Percentiles rank a stretch among this genome's conserved stretches.
Conservation (phyloP, 352 stramenopile genomes). For the Peronospora tabacina region DNA sequence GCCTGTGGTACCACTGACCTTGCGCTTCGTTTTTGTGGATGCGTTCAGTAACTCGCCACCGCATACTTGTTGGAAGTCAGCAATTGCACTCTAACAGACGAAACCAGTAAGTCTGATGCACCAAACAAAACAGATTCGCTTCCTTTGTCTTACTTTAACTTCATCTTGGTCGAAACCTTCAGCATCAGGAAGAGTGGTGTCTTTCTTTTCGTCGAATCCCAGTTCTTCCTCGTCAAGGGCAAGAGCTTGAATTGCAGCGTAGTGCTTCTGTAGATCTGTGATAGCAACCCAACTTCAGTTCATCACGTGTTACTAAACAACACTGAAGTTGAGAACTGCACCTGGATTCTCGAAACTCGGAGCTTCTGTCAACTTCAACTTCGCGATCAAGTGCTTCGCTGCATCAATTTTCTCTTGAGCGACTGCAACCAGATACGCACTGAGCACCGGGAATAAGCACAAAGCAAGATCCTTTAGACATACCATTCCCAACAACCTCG, state of each 20-base stretch:
- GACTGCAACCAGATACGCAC: conserved; percentile 23
- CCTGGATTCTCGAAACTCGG: conserved; percentile 80
- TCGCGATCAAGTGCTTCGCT: conserved; percentile 60
- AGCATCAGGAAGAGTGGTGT: conserved; percentile 64
- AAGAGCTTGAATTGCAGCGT: conserved; percentile 69
- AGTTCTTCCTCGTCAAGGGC: conserved; percentile 64
- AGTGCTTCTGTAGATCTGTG: conserved; percentile 80
- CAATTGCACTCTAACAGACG: conserved; percentile 36
- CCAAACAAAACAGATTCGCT: background rate
- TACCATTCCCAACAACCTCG: conserved; percentile 35
- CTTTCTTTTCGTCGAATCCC: conserved; percentile 69
- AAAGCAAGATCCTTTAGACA: background rate
- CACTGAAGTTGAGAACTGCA: conserved; percentile 4
- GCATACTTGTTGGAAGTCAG: conserved; percentile 37
- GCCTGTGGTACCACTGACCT: conserved; percentile 20
- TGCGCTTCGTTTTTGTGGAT: conserved; percentile 41
- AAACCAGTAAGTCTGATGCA: background rate
- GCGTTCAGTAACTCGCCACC: conserved; percentile 45
- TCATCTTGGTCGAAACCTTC: conserved; percentile 61
- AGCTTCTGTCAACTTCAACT: conserved; percentile 60
- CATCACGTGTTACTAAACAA: too few species aligned
- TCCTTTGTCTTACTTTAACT: conserved; percentile 39
- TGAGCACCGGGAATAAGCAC: conserved; percentile 2
- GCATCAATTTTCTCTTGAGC: conserved; percentile 48
- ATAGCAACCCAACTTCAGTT: conserved; percentile 3